Conservation (phyloP, 2,329 filamentous ascomycete species). For the Cercospora canescens region DNA sequence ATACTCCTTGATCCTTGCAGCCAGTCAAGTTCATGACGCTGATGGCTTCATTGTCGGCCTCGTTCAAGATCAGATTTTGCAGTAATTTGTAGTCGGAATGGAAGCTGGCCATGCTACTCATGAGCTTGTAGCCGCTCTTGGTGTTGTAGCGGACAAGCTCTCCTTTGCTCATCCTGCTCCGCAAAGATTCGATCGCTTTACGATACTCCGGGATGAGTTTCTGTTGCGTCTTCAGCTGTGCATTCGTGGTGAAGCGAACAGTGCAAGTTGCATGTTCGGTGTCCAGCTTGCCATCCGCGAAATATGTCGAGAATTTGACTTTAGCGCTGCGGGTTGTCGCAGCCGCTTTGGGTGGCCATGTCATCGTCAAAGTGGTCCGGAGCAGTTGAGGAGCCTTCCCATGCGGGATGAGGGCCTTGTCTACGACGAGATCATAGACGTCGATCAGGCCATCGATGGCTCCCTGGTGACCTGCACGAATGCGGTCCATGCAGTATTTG, state of each 20-base stretch:
- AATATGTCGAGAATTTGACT: background rate
- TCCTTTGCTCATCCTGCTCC: background rate
- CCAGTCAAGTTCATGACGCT: background rate
- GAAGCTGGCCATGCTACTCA: slow-evolving; percentile 10
- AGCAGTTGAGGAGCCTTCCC: background rate
- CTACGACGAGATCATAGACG: slow-evolving; percentile 7
- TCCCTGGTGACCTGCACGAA: background rate
- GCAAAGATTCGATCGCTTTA: background rate
- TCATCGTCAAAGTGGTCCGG: background rate
- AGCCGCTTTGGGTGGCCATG: background rate
- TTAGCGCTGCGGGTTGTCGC: background rate
- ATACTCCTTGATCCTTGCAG: background rate
- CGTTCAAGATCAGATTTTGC: background rate
- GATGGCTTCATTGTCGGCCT: slow-evolving; percentile 3
- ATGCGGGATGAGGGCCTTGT: background rate
- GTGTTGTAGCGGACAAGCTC: slow-evolving; percentile 1
- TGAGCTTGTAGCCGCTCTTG: slow-evolving; percentile 11
- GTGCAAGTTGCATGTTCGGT: slow-evolving; percentile 10
- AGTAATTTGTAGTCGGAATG: slow-evolving; percentile 9
- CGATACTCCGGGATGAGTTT: background rate
- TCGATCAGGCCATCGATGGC: slow-evolving; percentile 4
- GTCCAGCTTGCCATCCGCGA: background rate
- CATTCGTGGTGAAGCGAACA: background rate
- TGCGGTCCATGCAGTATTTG: background rate
- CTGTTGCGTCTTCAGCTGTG: background rate